Evolutionary conservation across 306 rosid species (phyloP).

Genomic region (Ammopiptanthus mongolicus): DNA sequence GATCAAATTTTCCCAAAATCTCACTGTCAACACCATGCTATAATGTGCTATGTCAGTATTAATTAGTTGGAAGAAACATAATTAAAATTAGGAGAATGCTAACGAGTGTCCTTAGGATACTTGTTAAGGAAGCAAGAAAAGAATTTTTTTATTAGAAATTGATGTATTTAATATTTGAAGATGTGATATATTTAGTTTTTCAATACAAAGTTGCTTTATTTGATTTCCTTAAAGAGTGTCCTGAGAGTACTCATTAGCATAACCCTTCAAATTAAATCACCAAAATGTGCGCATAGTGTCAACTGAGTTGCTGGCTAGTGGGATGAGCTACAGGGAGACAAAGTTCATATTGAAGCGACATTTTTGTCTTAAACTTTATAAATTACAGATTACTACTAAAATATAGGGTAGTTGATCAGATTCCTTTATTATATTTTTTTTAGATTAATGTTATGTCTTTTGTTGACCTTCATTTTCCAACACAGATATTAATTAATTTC

Average conservation of each 20-base stretch:
- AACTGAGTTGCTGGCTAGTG: conserved; percentile 25
- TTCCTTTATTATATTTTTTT: conserved; percentile 30
- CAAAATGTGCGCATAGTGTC: conserved; percentile 30
- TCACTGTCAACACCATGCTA: neutral
- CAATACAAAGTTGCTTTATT: too few species aligned
- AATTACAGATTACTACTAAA: conserved; percentile 14
- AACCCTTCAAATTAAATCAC: too few species aligned
- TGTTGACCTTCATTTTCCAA: conserved; percentile 42
- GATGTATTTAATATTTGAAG: too few species aligned
- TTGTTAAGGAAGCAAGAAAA: too few species aligned
- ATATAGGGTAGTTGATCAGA: conserved; percentile 41
- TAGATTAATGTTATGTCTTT: conserved; percentile 12
- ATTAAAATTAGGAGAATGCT: too few species aligned
- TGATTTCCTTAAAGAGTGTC: too few species aligned
- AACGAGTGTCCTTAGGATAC: too few species aligned
- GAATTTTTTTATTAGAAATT: too few species aligned
- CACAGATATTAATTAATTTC: conserved; percentile 22
- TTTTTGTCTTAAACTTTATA: conserved; percentile 34
- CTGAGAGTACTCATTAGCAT: too few species aligned
- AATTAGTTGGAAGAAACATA: conserved; percentile 18
- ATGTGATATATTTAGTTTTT: too few species aligned
- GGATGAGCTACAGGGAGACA: conserved; percentile 32
- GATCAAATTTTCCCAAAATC: conserved; percentile 23
- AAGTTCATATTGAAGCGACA: conserved; percentile 35
- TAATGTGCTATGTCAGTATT: neutral